Evolutionary conservation across 2,329 filamentous ascomycete species (phyloP).

Genomic region (Penicillium sp.): DNA sequence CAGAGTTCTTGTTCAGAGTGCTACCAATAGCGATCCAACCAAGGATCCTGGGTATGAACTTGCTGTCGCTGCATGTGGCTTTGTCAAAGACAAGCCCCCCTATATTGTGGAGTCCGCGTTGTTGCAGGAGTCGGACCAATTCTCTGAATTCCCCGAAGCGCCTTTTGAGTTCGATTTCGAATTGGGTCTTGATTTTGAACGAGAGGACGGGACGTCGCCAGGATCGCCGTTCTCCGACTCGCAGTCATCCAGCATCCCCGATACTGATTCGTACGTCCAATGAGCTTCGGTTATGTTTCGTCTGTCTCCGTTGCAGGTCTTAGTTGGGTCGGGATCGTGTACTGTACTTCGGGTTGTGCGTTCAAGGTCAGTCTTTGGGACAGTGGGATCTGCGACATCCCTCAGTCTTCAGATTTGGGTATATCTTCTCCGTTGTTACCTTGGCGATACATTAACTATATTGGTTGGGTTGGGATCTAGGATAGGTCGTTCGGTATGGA

Average conservation of each 20-base stretch:
- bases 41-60: conserved; percentile 1
- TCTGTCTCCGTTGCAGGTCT: not conserved
- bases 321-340: not conserved
- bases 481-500: not conserved
- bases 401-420: not conserved
- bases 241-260: conserved; percentile 31
- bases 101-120: conserved; percentile 29
- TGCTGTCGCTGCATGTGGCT: not conserved
- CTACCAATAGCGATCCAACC: not conserved
- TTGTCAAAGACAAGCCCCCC: not conserved
- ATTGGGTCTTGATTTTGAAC: not conserved
- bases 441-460: conserved; percentile 3
- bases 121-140: conserved; percentile 32
- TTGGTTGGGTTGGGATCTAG: not conserved
- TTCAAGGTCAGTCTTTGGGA: not conserved
- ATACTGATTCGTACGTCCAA: conserved; percentile 38
- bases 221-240: conserved; percentile 33
- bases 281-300: conserved; percentile 22
- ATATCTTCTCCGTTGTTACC: not conserved
- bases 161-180: conserved; percentile 30
- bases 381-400: not conserved
- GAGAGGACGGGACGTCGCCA: conserved; percentile 21
- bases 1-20: not conserved
- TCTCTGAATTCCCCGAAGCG: conserved; percentile 18
- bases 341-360: conserved; percentile 1